These are phyloP conservation scores for Coniophora puteana DNA, from an alignment of 1,284 basidiomycete species.

Conservation along the genomic window DNA sequence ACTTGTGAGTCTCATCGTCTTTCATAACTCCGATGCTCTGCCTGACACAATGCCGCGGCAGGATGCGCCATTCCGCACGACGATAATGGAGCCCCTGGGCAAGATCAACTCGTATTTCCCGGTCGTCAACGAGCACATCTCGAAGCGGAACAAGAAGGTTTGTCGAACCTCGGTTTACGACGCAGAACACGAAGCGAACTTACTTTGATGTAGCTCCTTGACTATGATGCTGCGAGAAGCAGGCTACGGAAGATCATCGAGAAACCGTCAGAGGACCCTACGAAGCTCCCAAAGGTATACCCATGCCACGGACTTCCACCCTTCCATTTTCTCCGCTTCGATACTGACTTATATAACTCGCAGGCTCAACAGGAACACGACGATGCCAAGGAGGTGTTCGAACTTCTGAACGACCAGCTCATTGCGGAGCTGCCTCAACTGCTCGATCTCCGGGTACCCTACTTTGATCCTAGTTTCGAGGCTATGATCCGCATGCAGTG, in stretches of 20 bases:
- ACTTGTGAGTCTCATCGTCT: conserved; percentile 51
- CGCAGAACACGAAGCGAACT: neutral
- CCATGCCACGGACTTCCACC: neutral
- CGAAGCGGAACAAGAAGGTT: conserved; percentile 97
- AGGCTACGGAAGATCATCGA: conserved; percentile 87
- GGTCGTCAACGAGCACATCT: conserved; percentile 89
- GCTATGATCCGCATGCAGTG: conserved; percentile 98
- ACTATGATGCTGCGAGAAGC: conserved; percentile 92
- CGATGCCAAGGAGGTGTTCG: conserved; percentile 91
- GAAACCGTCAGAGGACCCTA: conserved; percentile 92
- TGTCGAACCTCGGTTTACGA: neutral
- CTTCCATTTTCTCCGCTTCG: neutral
- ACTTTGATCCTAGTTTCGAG: conserved; percentile 98
- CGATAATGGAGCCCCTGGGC: conserved; percentile 92
- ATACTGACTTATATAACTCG: conserved; percentile 5
- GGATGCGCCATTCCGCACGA: conserved; percentile 93
- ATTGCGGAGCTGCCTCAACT: conserved; percentile 90
- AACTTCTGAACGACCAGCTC: conserved; percentile 90
- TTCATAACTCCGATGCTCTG: conserved; percentile 4
- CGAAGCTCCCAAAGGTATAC: conserved; percentile 80
- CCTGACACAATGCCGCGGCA: conserved; percentile 36
- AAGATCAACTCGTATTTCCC: conserved; percentile 97
- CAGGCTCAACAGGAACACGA: conserved; percentile 94
- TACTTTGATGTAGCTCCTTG: conserved; percentile 63
- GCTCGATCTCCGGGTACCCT: conserved; percentile 93